Evolutionary conservation across 202 grass and related monocot genomes (phyloP), one percentile per base, ranked within the genome.

Genomic region (Sporobolus alterniflorus): DNA sequence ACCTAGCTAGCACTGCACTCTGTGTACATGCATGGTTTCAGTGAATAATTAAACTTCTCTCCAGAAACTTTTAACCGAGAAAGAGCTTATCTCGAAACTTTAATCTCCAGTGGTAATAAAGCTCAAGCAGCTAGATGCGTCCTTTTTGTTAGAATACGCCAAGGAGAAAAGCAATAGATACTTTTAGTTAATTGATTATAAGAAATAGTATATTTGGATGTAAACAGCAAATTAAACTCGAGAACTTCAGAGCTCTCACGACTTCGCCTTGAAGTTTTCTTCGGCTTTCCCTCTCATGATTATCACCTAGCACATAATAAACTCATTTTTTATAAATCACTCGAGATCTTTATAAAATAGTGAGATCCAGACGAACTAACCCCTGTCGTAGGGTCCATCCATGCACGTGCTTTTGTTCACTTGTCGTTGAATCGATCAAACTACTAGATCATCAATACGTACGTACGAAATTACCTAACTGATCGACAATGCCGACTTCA

Each of bases 371-470:
- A 21, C 5, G 11, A 68, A 50, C 64, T 18, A 17, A 50, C 59
- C 20, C 17, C 21, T 31, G 44, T 49, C 1, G 55, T 79, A 40
- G 77, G 40, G 70, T 20, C 84, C 84, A 86, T 60, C n/a, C 44
- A 61, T 40, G 71, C 70, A 68, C 42, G 84, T 86, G 77, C 49
- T 50, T 59, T 36, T n/a, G 70, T 80, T 74, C 84, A 49, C 44
- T 60, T 11, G 71, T 74, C 55, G 68, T 80, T 75, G 77, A 81
- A 80, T 9, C 3, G 40, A 75, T 86, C 84, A 86, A 29, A 51
- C 3, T 14, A 22, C 22, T 60, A 15, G 1, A 50, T 40, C 54
- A 14, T 21, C 4, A 30, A 30, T 11, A 30, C 13, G 25, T 56
- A 61, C 12, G 25, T n/a, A n/a, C n/a, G n/a, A n/a, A n/a, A n/a